Conservation (phyloP, 805 yeast genomes). For the Ogataea parapolymorpha region DNA sequence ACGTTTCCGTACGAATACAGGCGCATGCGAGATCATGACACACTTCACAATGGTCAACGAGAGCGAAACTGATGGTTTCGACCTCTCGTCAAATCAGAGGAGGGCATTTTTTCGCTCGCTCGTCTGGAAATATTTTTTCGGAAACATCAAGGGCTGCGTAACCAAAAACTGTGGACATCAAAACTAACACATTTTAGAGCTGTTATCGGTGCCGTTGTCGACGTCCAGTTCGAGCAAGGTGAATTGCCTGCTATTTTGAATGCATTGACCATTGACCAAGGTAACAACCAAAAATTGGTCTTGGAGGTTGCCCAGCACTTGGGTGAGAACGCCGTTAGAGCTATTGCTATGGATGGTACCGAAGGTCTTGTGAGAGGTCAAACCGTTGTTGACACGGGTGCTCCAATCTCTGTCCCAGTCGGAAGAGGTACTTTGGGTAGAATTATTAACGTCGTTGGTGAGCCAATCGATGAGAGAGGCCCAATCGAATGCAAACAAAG, state of each 20-base stretch:
- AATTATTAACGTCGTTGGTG: slow-evolving; percentile 97
- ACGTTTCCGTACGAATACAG: not conserved
- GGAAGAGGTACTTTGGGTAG: slow-evolving; percentile 99
- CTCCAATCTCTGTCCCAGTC: slow-evolving; percentile 98
- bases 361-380: slow-evolving; percentile 99
- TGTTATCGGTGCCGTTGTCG: slow-evolving; percentile 98
- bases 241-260: slow-evolving; percentile 95
- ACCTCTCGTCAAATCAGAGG: slow-evolving; percentile 21
- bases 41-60: too few species aligned
- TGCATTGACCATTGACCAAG: slow-evolving; percentile 86
- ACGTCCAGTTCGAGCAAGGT: slow-evolving; percentile 97
- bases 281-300: slow-evolving; percentile 60
- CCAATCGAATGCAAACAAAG: slow-evolving; percentile 89
- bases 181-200: slow-evolving; percentile 53
- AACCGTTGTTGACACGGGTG: slow-evolving; percentile 88
- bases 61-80: not conserved
- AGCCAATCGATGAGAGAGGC: slow-evolving; percentile 99
- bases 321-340: slow-evolving; percentile 99
- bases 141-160: slow-evolving; percentile 20
- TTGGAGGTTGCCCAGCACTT: slow-evolving; percentile 99
- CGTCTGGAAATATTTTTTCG: slow-evolving; percentile 16
- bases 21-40: not conserved
- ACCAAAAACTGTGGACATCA: slow-evolving; percentile 10
- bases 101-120: slow-evolving; percentile 16
- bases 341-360: slow-evolving; percentile 99